Evolutionary conservation across 1,284 basidiomycete species (phyloP), one percentile per base, ranked within the genome.

Genomic region (Cutaneotrichosporon sp.): DNA sequence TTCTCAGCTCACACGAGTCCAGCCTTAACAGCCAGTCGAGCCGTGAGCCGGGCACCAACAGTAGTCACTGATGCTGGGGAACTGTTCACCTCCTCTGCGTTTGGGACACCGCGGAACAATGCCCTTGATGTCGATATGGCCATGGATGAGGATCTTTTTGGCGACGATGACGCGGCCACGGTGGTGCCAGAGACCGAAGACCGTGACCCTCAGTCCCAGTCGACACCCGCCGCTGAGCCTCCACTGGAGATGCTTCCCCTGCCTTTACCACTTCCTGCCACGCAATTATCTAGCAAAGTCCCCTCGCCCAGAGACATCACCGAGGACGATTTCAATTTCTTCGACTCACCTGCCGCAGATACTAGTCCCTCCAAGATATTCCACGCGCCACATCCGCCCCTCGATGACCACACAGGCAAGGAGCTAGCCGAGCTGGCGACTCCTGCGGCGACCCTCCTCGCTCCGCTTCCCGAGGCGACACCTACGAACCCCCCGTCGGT

Each of bases 291-390:
- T 7, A 38, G 34, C 38, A 41, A 41, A 14, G 24, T 25, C 4
- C 20, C 20, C 16, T 41, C 38, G 16, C 35, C 46, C 20, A 22
- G 46, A 26, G 14, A 37, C 5, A 38, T 73, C 38, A 73, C 71
- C 5, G 71, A 71, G 48, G 71, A 71, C 54, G 71, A 73, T 49
- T 73, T 73, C 54, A 65, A 64, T 24, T 73, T 73, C 51, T 70
- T 73, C 54, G 71, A 73, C 58, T 70, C 68, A 20, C 68, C 70
- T n/a, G 46, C 42, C 12, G 41, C 46, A 14, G 43, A 55, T n/a
- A 39, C 11, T 48, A 49, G 39, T 53, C 45, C 25, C 44, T 29
- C 37, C 19, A 44, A 44, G 42, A 20, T 44, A 5, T 44, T 44
- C 27, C 27, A 44, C 27, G 29, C 27, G 1, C 42, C 42, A 3